Evolutionary conservation across 106 monocot genomes (phyloP).

Genomic region (Gastrodia elata): DNA sequence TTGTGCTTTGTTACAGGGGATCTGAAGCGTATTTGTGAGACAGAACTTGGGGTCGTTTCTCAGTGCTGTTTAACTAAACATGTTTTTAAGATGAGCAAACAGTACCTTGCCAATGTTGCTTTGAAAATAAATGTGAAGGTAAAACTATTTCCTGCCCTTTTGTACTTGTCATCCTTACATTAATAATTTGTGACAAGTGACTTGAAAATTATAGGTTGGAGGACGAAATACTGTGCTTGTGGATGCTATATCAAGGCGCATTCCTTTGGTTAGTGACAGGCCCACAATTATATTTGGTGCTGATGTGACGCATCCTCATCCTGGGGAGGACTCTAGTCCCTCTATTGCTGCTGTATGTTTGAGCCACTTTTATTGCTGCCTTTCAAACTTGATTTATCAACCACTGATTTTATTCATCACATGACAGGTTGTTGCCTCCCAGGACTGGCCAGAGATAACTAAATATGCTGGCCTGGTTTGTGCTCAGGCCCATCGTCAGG

Average conservation of each 20-base stretch:
- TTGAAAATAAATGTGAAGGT: constrained; percentile 87
- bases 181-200: neutral
- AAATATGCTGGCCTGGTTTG: constrained; percentile 44
- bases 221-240: constrained; percentile 53
- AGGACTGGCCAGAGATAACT: constrained; percentile 53
- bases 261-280: constrained; percentile 32
- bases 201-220: constrained; percentile 29
- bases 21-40: constrained; percentile 71
- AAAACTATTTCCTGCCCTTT: neutral
- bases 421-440: constrained; percentile 44
- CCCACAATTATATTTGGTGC: constrained; percentile 78
- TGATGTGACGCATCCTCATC: constrained; percentile 62
- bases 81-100: constrained; percentile 41
- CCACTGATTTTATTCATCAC: neutral
- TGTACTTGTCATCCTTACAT: neutral
- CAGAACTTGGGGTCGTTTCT: constrained; percentile 61
- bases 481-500: constrained; percentile 29
- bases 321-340: constrained; percentile 46
- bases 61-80: constrained; percentile 68
- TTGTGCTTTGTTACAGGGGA: constrained; percentile 31
- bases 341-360: constrained; percentile 62
- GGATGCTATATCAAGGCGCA: constrained; percentile 28
- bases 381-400: constrained; percentile 1
- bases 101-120: constrained; percentile 64
- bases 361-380: neutral